Conservation (phyloP, 2,329 filamentous ascomycete species). For the Diaporthe citri region DNA sequence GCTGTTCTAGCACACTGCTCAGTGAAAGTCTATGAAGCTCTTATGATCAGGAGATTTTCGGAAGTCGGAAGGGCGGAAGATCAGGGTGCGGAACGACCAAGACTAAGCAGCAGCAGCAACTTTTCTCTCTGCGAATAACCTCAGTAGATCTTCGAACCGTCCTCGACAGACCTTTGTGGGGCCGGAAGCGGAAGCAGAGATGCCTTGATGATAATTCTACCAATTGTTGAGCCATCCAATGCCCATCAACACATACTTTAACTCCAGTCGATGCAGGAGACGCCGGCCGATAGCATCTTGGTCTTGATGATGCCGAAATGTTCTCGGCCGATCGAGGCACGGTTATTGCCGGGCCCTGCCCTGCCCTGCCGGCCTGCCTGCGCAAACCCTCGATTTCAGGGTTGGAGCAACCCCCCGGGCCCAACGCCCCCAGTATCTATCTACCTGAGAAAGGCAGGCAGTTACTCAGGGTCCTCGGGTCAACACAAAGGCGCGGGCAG, state of each 20-base stretch:
- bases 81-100: constrained; percentile 21
- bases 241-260: background rate
- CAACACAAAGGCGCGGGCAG: constrained; percentile 13
- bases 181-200: constrained; percentile 18
- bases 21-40: constrained; percentile 8
- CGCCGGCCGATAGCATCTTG: constrained; percentile 10
- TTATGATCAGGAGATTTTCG: constrained; percentile 30
- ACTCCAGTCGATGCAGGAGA: background rate
- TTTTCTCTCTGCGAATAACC: constrained; percentile 22
- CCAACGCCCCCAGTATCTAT: too few relatives aligned
- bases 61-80: constrained; percentile 33
- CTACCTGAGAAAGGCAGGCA: too few relatives aligned
- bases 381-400: background rate
- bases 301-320: constrained; percentile 23
- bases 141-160: background rate
- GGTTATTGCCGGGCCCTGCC: constrained; percentile 11
- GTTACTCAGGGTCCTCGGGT: constrained; percentile 3
- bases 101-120: constrained; percentile 6
- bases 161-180: background rate
- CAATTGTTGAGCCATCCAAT: background rate
- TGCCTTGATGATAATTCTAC: background rate
- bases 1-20: background rate
- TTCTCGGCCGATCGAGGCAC: constrained; percentile 24
- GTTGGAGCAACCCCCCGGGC: background rate
- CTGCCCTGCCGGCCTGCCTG: background rate